phyloP scores from a whole-genome alignment of 208 protist species.

The Leptomonas seymouri region DNA sequence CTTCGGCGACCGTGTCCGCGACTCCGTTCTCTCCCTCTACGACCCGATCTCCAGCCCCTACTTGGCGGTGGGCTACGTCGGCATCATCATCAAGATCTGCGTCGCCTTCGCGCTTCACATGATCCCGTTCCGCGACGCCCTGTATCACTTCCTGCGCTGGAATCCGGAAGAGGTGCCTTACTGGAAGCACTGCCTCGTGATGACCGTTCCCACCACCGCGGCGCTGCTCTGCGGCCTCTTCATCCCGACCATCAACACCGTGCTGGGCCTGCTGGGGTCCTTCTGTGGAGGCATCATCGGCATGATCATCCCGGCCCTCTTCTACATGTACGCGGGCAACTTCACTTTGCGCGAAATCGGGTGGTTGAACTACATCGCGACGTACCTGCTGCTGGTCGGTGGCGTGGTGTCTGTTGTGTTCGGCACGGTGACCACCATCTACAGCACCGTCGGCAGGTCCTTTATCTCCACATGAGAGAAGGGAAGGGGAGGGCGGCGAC shows the following conservation, averaged over 20 bases:
- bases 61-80: constrained; percentile 65
- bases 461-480: constrained; percentile 26
- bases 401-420: constrained; percentile 48
- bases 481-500: background rate
- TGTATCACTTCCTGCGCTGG: constrained; percentile 50
- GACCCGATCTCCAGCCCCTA: constrained; percentile 52
- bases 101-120: constrained; percentile 59
- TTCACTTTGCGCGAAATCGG: constrained; percentile 39
- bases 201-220: constrained; percentile 23
- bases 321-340: constrained; percentile 66
- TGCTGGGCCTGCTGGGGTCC: constrained; percentile 50
- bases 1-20: constrained; percentile 45
- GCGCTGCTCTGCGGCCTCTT: constrained; percentile 42
- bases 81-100: constrained; percentile 67
- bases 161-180: constrained; percentile 30
- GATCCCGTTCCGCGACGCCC: constrained; percentile 52
- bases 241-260: constrained; percentile 45
- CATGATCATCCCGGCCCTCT: constrained; percentile 60
- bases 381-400: constrained; percentile 50
- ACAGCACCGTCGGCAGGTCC: constrained; percentile 40
- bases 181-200: constrained; percentile 37
- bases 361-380: constrained; percentile 45
- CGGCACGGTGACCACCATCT: constrained; percentile 45
- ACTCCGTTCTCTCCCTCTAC: constrained; percentile 51
- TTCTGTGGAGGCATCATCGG: constrained; percentile 64